A percentile compares a stretch with the other conserved stretches of the same genome.
Evolutionary conservation across 371 early-diverging fungal species (phyloP).

Genomic region (Thermomucor indicae-seudaticae): DNA sequence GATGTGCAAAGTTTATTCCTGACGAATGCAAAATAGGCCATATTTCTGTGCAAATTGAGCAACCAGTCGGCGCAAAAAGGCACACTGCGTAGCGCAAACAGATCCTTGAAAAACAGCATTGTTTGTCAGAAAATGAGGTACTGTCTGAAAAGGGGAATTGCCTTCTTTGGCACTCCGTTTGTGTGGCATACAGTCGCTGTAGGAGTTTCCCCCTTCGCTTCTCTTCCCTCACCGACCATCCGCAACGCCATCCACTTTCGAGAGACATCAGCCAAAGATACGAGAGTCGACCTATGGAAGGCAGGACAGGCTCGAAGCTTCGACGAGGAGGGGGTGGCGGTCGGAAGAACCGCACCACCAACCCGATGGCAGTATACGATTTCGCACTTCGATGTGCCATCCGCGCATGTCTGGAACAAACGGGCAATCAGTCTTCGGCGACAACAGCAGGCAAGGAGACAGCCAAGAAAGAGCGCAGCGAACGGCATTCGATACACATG

Average conservation of each 20-base stretch:
- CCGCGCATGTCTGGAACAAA: conserved; percentile 21
- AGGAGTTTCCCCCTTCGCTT: conserved; percentile 20
- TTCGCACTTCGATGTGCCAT: conserved; percentile 27
- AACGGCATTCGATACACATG: conserved; percentile 10
- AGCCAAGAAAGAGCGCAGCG: conserved; percentile 7
- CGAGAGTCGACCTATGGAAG: too few relatives aligned
- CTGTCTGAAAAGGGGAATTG: too few relatives aligned
- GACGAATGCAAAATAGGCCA: too few relatives aligned
- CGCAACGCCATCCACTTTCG: not conserved
- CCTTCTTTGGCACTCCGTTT: too few relatives aligned
- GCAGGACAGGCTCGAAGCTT: conserved; percentile 19
- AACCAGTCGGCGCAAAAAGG: too few relatives aligned
- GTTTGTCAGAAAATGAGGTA: too few relatives aligned
- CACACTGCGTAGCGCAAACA: too few relatives aligned
- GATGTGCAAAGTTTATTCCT: too few relatives aligned
- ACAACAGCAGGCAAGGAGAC: not conserved
- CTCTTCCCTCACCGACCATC: not conserved
- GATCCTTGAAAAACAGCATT: too few relatives aligned
- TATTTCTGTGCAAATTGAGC: too few relatives aligned
- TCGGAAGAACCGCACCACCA: conserved; percentile 9
- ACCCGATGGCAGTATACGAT: conserved; percentile 21
- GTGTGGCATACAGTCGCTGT: too few relatives aligned
- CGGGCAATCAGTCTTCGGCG: not conserved
- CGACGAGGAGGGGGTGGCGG: conserved; percentile 26
- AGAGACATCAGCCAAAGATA: too few relatives aligned